A percentile compares a stretch with the other conserved stretches of the same genome.
phyloP scores from a whole-genome alignment of 2,329 filamentous ascomycete species.

The Orbilia oligospora region DNA sequence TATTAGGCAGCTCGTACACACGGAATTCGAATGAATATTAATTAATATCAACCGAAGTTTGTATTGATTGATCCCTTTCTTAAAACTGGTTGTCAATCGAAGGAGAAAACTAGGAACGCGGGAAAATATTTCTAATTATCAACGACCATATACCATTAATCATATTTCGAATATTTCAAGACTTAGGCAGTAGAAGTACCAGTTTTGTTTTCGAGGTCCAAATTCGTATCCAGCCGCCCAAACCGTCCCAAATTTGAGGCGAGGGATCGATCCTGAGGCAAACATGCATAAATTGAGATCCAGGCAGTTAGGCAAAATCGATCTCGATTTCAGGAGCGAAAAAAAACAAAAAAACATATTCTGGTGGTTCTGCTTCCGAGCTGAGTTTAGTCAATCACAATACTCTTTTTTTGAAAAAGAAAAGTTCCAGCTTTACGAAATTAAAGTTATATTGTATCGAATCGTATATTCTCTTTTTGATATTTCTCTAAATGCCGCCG shows the following conservation, averaged over 20 bases:
- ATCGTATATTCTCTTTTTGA: background rate
- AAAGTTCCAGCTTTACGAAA: background rate
- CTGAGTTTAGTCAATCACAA: background rate
- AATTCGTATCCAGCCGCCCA: background rate
- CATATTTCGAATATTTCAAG: no score
- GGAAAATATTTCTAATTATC: no score
- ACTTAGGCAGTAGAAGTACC: no score
- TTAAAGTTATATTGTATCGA: background rate
- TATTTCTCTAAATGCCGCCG: constrained; percentile 17
- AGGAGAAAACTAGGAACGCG: no score
- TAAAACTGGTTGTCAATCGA: no score
- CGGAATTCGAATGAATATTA: no score
- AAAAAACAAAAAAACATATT: background rate
- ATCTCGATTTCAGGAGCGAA: background rate
- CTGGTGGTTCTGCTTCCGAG: background rate
- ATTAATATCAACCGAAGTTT: no score
- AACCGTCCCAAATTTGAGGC: background rate
- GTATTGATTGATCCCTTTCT: no score
- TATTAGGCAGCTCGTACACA: no score
- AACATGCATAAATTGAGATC: background rate
- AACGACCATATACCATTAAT: no score
- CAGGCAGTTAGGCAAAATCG: background rate
- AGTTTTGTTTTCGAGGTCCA: background rate
- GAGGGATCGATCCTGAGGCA: constrained; percentile 4
- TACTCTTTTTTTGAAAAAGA: no score